phyloP scores from a whole-genome alignment of 495 filamentous ascomycete species.

The Alectoria sarmentosa region DNA sequence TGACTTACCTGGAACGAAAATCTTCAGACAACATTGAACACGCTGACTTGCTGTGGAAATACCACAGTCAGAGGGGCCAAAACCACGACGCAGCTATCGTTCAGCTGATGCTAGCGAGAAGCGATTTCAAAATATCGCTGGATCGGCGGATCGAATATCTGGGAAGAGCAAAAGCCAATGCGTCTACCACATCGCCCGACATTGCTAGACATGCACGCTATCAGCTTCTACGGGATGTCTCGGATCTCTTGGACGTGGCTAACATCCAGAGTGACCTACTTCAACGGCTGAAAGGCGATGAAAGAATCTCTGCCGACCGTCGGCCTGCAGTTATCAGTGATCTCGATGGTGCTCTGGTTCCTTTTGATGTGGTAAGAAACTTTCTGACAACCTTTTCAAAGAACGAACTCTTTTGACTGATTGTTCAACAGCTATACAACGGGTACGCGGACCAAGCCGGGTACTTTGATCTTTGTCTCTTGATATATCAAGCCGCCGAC shows the following conservation, averaged over 20 bases:
- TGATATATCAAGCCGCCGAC: conserved; percentile 83
- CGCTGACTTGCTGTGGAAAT: conserved; percentile 89
- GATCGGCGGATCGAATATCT: conserved; percentile 82
- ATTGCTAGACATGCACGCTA: conserved; percentile 68
- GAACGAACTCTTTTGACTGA: conserved; percentile 14
- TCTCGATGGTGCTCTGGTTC: conserved; percentile 67
- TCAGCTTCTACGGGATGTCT: conserved; percentile 69
- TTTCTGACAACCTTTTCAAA: neutral
- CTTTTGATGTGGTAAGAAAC: conserved; percentile 61
- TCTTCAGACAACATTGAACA: conserved; percentile 59
- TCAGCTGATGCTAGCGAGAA: conserved; percentile 74
- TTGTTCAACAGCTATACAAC: conserved; percentile 68
- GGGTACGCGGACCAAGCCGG: conserved; percentile 75
- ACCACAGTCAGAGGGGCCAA: conserved; percentile 68
- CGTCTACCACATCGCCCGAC: conserved; percentile 64
- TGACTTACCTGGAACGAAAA: conserved; percentile 75
- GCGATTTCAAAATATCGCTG: conserved; percentile 64
- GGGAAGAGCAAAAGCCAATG: conserved; percentile 79
- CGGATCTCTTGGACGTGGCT: conserved; percentile 83
- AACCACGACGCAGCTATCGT: conserved; percentile 83
- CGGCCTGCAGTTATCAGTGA: conserved; percentile 52
- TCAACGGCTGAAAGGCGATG: conserved; percentile 67
- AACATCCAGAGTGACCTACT: conserved; percentile 92
- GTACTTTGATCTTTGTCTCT: conserved; percentile 87
- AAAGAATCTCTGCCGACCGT: conserved; percentile 53